A percentile compares a stretch with the other conserved stretches of the same genome.
phyloP scores from a whole-genome alignment of 2,329 filamentous ascomycete genomes.

The Cladophialophora carrionii region DNA sequence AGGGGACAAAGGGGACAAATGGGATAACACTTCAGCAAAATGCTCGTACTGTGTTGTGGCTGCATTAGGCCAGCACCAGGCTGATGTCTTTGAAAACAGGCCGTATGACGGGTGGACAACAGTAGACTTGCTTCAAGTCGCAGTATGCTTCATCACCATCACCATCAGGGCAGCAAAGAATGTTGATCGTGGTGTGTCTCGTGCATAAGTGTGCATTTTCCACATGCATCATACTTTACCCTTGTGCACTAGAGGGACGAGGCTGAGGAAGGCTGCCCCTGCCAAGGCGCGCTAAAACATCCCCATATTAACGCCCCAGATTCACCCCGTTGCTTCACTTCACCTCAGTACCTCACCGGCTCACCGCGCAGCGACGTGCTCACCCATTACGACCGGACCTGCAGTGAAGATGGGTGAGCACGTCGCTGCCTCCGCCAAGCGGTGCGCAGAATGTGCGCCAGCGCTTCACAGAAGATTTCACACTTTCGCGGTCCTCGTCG shows the following conservation, averaged over 20 bases:
- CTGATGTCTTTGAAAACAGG: not conserved
- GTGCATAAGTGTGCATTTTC: not conserved
- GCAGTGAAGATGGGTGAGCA: constrained; percentile 15
- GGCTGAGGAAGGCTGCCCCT: constrained; percentile 10
- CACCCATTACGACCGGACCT: constrained; percentile 7
- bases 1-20: not conserved
- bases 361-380: constrained; percentile 4
- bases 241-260: not conserved
- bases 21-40: not conserved
- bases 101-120: not conserved
- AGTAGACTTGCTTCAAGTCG: not conserved
- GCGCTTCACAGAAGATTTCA: constrained; percentile 1
- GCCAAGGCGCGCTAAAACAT: not conserved
- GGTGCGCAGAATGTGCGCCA: constrained; percentile 5
- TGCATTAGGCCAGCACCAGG: not conserved
- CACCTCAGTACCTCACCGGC: not conserved
- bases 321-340: not conserved
- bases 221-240: no score
- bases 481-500: not conserved
- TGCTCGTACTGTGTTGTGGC: not conserved
- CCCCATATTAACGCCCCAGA: not conserved
- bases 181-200: not conserved
- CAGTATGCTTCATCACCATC: not conserved
- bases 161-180: not conserved
- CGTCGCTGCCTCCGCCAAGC: constrained; percentile 8